A percentile compares a stretch with the other conserved stretches of the same genome.
These are phyloP conservation scores for Fusarium sp. DNA, from an alignment of 2,329 filamentous ascomycete species.

Conservation along the genomic window DNA sequence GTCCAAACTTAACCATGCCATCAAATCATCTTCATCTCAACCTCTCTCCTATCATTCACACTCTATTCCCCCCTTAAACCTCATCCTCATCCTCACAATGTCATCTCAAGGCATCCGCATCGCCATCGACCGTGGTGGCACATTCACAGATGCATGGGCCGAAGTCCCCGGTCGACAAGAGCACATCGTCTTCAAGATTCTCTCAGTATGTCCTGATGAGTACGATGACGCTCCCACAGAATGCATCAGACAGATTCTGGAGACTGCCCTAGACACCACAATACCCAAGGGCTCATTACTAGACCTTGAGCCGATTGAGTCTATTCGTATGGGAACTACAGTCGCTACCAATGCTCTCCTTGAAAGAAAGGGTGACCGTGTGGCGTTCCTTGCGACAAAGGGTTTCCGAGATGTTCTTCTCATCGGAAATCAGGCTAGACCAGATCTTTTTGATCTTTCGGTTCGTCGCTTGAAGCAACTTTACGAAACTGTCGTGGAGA, in stretches of 20 bases:
- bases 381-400: constrained; percentile 76
- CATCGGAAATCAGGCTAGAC: constrained; percentile 80
- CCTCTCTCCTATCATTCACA: background rate
- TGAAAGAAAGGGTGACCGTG: constrained; percentile 78
- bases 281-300: constrained; percentile 51
- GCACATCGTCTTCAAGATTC: constrained; percentile 44
- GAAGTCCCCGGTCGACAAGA: constrained; percentile 35
- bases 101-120: constrained; percentile 44
- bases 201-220: constrained; percentile 72
- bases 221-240: constrained; percentile 80
- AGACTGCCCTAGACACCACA: constrained; percentile 48
- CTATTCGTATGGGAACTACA: constrained; percentile 84
- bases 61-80: background rate
- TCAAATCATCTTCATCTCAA: background rate
- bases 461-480: constrained; percentile 76
- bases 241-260: constrained; percentile 68
- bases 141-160: constrained; percentile 46
- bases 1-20: constrained; percentile 1
- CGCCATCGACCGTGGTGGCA: constrained; percentile 47
- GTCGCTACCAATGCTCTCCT: constrained; percentile 83
- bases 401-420: constrained; percentile 78
- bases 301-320: constrained; percentile 61
- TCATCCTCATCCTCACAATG: constrained; percentile 13
- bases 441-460: constrained; percentile 78
- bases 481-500: constrained; percentile 76